A percentile compares a stretch with the other conserved stretches of the same genome.
phyloP scores from a whole-genome alignment of 75 land plant species.

The Larix kaempferi region DNA sequence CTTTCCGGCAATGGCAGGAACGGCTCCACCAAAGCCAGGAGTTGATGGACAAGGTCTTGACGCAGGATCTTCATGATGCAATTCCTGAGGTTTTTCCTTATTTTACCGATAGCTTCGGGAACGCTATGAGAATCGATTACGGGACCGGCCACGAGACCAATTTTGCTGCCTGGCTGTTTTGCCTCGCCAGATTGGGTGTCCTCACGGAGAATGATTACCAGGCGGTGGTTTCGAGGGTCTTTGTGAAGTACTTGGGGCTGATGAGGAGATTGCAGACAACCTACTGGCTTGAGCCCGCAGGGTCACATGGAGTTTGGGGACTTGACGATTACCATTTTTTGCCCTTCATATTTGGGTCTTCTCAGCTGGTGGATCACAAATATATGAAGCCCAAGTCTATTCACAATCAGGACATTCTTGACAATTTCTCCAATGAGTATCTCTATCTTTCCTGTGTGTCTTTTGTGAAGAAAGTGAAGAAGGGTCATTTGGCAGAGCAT shows the following conservation, averaged over 20 bases:
- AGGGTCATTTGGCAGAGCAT: slow-evolving; percentile 90
- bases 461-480: slow-evolving; percentile 94
- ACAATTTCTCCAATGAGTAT: slow-evolving; percentile 84
- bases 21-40: slow-evolving; percentile 35
- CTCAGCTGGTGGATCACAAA: slow-evolving; percentile 94
- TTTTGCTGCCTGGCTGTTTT: slow-evolving; percentile 90
- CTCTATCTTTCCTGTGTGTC: slow-evolving; percentile 79
- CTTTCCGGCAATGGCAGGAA: slow-evolving; percentile 73
- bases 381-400: slow-evolving; percentile 99
- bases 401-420: slow-evolving; percentile 90
- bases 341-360: slow-evolving; percentile 89
- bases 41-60: slow-evolving; percentile 37
- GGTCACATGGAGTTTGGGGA: slow-evolving; percentile 99
- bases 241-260: slow-evolving; percentile 71
- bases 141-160: slow-evolving; percentile 99
- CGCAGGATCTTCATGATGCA: slow-evolving; percentile 31
- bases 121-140: slow-evolving; percentile 79
- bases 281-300: slow-evolving; percentile 91
- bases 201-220: slow-evolving; percentile 73
- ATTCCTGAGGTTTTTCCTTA: slow-evolving; percentile 69
- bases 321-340: slow-evolving; percentile 95
- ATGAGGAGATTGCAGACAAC: slow-evolving; percentile 89
- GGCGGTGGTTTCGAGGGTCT: slow-evolving; percentile 67
- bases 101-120: slow-evolving; percentile 90
- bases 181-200: slow-evolving; percentile 78